Evolutionary conservation across 805 yeast genomes (phyloP).

Genomic region (Ogataea methylovora): DNA sequence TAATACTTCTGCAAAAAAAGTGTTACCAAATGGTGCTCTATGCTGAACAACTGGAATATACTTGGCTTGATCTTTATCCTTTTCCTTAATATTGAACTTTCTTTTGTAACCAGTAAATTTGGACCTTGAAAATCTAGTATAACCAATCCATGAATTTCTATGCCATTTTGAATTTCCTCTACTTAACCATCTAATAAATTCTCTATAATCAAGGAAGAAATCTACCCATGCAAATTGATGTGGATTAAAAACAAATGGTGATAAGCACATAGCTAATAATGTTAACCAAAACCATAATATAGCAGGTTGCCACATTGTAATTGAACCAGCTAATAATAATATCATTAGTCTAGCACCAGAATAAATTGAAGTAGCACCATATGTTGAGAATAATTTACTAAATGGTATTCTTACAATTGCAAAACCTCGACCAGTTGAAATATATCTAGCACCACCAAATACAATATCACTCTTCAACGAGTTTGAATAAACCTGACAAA

Average conservation of each 20-base stretch:
- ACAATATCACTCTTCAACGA: constrained; percentile 69
- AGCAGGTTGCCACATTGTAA: constrained; percentile 77
- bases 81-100: constrained; percentile 44
- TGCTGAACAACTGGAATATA: constrained; percentile 38
- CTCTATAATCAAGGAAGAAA: constrained; percentile 42
- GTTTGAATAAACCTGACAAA: constrained; percentile 85
- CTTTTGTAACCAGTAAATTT: constrained; percentile 89
- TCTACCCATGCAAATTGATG: constrained; percentile 43
- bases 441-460: constrained; percentile 88
- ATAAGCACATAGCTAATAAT: constrained; percentile 34
- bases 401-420: constrained; percentile 80
- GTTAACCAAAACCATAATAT: constrained; percentile 54
- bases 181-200: constrained; percentile 62
- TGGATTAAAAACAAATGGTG: constrained; percentile 48
- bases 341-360: constrained; percentile 65
- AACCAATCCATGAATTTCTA: constrained; percentile 73
- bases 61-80: constrained; percentile 47
- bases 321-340: constrained; percentile 65
- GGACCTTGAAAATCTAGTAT: constrained; percentile 70
- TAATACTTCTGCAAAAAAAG: constrained; percentile 72
- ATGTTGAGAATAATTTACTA: constrained; percentile 63
- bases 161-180: constrained; percentile 69
- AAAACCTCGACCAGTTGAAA: constrained; percentile 91
- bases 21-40: constrained; percentile 71
- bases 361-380: constrained; percentile 70